phyloP scores from a whole-genome alignment of 768 basidiomycete genomes.

The Lentinula aciculospora region DNA sequence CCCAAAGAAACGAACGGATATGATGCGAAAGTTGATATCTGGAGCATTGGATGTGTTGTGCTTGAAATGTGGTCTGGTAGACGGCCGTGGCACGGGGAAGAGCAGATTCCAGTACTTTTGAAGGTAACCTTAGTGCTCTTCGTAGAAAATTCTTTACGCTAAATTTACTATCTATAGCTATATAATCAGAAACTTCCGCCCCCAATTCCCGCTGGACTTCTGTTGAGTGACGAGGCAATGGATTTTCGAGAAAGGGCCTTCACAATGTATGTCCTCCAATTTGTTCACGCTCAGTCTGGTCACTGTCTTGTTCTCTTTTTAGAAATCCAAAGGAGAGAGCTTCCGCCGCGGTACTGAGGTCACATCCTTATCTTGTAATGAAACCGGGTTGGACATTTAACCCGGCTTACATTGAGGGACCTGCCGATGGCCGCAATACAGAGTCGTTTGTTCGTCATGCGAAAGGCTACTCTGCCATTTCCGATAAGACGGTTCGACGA shows the following conservation, averaged over 20 bases:
- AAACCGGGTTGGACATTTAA: slow-evolving; percentile 15
- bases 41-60: slow-evolving; percentile 91
- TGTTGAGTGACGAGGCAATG: slow-evolving; percentile 53
- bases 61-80: slow-evolving; percentile 96
- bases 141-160: neutral
- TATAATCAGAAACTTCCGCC: slow-evolving; percentile 63
- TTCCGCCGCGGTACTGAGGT: slow-evolving; percentile 54
- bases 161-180: slow-evolving; percentile 35
- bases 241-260: slow-evolving; percentile 80
- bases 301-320: neutral
- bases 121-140: slow-evolving; percentile 45
- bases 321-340: slow-evolving; percentile 72
- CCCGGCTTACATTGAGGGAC: slow-evolving; percentile 15
- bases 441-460: neutral
- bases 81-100: slow-evolving; percentile 79
- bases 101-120: slow-evolving; percentile 70
- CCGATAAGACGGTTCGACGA: neutral
- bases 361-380: slow-evolving; percentile 24
- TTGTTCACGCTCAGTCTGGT: neutral
- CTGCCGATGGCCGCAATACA: neutral
- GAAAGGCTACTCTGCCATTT: neutral
- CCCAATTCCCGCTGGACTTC: slow-evolving; percentile 67
- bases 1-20: slow-evolving; percentile 65
- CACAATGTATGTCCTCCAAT: slow-evolving; percentile 45
- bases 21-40: slow-evolving; percentile 92